Base-by-base conservation (phyloP, 1,284 basidiomycete genomes). In the Fomes fomentarius region DNA sequence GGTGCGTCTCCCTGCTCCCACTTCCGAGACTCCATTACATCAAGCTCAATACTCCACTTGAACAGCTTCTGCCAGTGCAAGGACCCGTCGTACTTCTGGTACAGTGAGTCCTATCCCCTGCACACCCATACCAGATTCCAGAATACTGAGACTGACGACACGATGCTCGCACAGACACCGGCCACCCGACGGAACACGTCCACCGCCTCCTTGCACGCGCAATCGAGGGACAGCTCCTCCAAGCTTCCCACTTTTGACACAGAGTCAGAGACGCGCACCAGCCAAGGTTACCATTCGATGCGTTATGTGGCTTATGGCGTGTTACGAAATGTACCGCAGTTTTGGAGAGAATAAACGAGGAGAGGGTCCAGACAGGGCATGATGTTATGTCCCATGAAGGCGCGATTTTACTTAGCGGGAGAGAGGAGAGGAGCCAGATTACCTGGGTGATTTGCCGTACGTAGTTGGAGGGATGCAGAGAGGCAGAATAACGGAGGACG, bases 61-160 rank as follows among this genome's bases (percentile, higher is more conserved):
- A n/a, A 22, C 59, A 82, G 79, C n/a, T 81, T 76, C 63, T 82
- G 81, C 64, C 74, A 76, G 47, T 82, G 81, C 64, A 63, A 66
- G 15, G 72, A 80, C 58, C 59, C 66, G 19, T 72, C 71, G 6
- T 84, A 72, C 66, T 83, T 83, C 67, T 84, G 80, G 81, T 81
- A 74, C 65, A 76, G 79, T 81, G 58, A 64, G 79, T 77, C 7
- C 5, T 24, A 25, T 26, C 15, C 14, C 28, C 11, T 43, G 9
- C 26, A 17, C 11, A n/a, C n/a, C n/a, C n/a, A n/a, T n/a, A n/a
- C n/a, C n/a, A n/a, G n/a, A n/a, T n/a, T n/a, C n/a, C n/a, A n/a
- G n/a, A n/a, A n/a, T n/a, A n/a, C n/a, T n/a, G n/a, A n/a, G n/a
- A n/a, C n/a, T n/a, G n/a, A n/a, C n/a, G n/a, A n/a, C n/a, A n/a